phyloP scores from a whole-genome alignment of 1,284 basidiomycete species.

The Macrocystidia cucumis region DNA sequence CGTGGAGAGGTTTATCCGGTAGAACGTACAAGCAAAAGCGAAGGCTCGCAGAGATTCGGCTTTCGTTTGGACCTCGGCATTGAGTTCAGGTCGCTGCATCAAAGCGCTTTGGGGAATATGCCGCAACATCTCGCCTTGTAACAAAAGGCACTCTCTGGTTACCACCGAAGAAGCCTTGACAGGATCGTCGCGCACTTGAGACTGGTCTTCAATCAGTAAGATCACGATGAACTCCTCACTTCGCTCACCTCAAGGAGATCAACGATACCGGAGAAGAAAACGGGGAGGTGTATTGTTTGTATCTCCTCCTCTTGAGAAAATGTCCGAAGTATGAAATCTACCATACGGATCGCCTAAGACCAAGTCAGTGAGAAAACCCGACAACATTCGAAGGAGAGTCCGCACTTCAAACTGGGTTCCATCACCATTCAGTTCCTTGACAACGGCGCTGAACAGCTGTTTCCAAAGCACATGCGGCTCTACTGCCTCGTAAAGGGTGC shows the following conservation, averaged over 20 bases:
- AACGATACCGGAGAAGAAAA: constrained; percentile 60
- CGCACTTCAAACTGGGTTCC: constrained; percentile 38
- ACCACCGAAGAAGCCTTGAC: constrained; percentile 24
- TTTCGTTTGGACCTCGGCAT: constrained; percentile 22
- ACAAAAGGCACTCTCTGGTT: constrained; percentile 36
- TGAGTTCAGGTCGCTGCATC: constrained; percentile 38
- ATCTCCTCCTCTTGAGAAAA: constrained; percentile 84
- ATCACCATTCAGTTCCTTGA: constrained; percentile 41
- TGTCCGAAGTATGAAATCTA: constrained; percentile 61
- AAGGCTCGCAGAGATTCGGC: constrained; percentile 31
- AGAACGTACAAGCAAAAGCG: constrained; percentile 53
- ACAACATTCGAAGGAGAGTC: constrained; percentile 5
- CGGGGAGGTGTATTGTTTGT: constrained; percentile 71
- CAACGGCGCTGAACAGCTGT: constrained; percentile 52
- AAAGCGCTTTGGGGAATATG: constrained; percentile 46
- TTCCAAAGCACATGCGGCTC: constrained; percentile 90
- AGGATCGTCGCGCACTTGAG: constrained; percentile 27
- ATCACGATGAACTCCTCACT: constrained; percentile 3
- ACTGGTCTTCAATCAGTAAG: constrained; percentile 20
- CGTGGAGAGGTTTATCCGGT: constrained; percentile 34
- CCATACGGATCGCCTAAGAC: constrained; percentile 52
- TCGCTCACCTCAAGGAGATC: constrained; percentile 52
- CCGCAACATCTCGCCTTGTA: constrained; percentile 46
- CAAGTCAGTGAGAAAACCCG: background rate
- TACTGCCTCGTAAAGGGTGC: constrained; percentile 86